phyloP scores from a whole-genome alignment of 257 asterid genomes.

The Datura wrightii region DNA sequence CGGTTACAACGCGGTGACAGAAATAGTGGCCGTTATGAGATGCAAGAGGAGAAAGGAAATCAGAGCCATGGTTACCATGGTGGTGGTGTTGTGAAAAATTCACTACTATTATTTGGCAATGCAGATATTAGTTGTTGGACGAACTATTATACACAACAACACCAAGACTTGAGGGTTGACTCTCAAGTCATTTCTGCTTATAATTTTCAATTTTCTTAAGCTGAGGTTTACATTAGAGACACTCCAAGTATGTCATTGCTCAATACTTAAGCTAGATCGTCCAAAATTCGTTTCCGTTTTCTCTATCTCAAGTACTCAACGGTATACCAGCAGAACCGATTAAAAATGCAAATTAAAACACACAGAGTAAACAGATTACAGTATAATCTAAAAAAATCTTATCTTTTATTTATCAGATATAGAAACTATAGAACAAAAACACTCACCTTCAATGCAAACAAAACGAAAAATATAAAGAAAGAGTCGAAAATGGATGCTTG shows the following conservation, averaged over 20 bases:
- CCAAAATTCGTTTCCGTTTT: background rate
- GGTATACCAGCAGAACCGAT: background rate
- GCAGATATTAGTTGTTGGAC: background rate
- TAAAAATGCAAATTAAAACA: no score
- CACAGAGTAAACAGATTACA: no score
- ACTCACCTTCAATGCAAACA: no score
- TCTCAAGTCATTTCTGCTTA: background rate
- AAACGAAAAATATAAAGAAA: no score
- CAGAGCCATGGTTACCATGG: conserved; percentile 33
- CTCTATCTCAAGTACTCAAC: no score
- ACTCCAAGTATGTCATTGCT: no score
- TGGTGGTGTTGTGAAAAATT: background rate
- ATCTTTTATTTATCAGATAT: background rate
- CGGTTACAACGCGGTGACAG: background rate
- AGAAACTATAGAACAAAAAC: no score
- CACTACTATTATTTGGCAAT: background rate
- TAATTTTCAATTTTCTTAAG: background rate
- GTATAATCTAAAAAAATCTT: background rate
- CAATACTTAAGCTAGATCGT: no score
- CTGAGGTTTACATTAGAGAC: no score
- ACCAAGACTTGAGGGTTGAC: background rate
- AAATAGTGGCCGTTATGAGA: background rate
- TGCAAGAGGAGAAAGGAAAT: conserved; percentile 29
- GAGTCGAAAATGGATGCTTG: no score
- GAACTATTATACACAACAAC: background rate